phyloP scores from a whole-genome alignment of 306 rosid species.

The Glycine soja region DNA sequence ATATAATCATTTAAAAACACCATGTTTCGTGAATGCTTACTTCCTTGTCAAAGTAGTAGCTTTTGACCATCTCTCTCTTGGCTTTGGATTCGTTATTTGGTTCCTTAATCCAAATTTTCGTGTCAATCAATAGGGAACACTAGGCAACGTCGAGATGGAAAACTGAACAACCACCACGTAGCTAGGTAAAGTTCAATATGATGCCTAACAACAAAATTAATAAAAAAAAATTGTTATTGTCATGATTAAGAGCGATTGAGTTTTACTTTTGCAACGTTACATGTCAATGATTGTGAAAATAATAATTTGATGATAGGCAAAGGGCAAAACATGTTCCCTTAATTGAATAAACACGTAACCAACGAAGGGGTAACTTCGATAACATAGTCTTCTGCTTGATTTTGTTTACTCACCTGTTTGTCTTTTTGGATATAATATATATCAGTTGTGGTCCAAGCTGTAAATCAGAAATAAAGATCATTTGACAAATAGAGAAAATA shows the following conservation, averaged over 20 bases:
- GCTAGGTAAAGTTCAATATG: not conserved
- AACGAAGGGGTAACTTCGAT: not conserved
- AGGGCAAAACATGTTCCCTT: constrained; percentile 18
- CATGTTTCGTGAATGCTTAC: constrained; percentile 36
- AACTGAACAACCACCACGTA: not conserved
- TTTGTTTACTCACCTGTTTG: not conserved
- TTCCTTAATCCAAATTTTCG: constrained; percentile 7
- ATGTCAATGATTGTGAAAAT: not conserved
- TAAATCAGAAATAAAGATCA: not conserved
- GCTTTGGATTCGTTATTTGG: constrained; percentile 46
- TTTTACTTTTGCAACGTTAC: constrained; percentile 8
- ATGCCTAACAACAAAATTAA: not conserved
- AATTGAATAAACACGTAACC: not conserved
- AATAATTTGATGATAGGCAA: not conserved
- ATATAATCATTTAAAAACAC: constrained; percentile 41
- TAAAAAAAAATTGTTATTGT: not conserved
- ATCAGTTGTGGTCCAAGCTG: not conserved
- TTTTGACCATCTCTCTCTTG: constrained; percentile 57
- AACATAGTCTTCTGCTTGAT: not conserved
- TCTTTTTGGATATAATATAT: not conserved
- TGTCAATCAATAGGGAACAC: constrained; percentile 27
- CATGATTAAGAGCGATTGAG: not conserved
- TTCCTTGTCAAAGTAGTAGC: constrained; percentile 62
- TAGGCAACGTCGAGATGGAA: too few species aligned
- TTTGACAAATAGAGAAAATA: not conserved